Evolutionary conservation across 2,329 filamentous ascomycete genomes (phyloP).

Genomic region (Ilyonectria mors-panacis): DNA sequence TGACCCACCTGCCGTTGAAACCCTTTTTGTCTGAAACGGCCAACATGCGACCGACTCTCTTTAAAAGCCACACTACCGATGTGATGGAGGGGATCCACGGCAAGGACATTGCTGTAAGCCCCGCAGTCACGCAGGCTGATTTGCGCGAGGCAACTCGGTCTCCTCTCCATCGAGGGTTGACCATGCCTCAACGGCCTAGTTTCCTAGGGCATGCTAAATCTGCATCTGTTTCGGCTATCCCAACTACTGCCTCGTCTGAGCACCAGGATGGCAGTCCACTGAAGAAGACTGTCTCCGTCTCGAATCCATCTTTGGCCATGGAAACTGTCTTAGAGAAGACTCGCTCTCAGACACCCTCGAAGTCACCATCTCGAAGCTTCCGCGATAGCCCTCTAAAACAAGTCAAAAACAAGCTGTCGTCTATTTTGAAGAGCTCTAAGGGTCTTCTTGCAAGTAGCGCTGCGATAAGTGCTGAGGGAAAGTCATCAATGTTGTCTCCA

Average conservation of each 20-base stretch:
- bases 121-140: slow-evolving; percentile 50
- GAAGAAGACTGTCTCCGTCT: slow-evolving; percentile 74
- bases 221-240: slow-evolving; percentile 72
- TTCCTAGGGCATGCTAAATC: slow-evolving; percentile 68
- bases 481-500: slow-evolving; percentile 70
- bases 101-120: slow-evolving; percentile 63
- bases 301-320: slow-evolving; percentile 67
- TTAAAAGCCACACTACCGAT: slow-evolving; percentile 74
- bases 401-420: slow-evolving; percentile 93
- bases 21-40: slow-evolving; percentile 42
- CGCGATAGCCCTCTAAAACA: slow-evolving; percentile 89
- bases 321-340: slow-evolving; percentile 58
- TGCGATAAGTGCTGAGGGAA: slow-evolving; percentile 74
- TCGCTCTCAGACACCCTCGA: slow-evolving; percentile 64
- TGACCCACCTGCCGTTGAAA: slow-evolving; percentile 62
- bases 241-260: slow-evolving; percentile 40
- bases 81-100: slow-evolving; percentile 70
- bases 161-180: slow-evolving; percentile 26
- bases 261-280: slow-evolving; percentile 51
- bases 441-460: slow-evolving; percentile 86
- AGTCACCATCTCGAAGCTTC: slow-evolving; percentile 70
- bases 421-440: slow-evolving; percentile 89
- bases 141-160: slow-evolving; percentile 28
- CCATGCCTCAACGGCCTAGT: slow-evolving; percentile 38
- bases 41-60: slow-evolving; percentile 64